Conservation (phyloP, 2,329 filamentous ascomycete species). For the Chrysoporthe austroafricana region DNA sequence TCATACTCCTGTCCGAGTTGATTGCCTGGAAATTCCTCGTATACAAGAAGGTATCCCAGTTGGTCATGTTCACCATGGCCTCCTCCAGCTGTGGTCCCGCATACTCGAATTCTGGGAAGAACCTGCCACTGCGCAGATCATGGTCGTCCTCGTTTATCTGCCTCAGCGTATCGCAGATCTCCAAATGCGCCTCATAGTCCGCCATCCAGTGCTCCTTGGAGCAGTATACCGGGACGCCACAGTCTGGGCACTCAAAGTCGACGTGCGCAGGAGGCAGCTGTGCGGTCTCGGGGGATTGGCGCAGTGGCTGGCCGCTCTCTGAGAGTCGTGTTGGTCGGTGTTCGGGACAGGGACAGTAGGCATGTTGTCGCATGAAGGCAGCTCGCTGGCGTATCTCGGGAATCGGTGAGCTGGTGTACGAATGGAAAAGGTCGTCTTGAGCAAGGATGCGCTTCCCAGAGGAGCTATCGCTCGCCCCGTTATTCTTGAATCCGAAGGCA, state of each 20-base stretch:
- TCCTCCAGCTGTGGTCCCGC: slow-evolving; percentile 90
- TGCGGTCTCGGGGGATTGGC: slow-evolving; percentile 54
- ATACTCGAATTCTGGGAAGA: slow-evolving; percentile 93
- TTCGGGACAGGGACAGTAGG: slow-evolving; percentile 88
- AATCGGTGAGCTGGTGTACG: slow-evolving; percentile 86
- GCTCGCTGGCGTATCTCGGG: slow-evolving; percentile 86
- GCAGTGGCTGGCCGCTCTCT: slow-evolving; percentile 64
- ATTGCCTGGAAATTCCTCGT: slow-evolving; percentile 89
- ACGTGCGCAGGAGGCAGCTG: slow-evolving; percentile 76
- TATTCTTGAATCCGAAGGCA: slow-evolving; percentile 15
- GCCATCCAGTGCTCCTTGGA: slow-evolving; percentile 94
- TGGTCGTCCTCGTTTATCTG: slow-evolving; percentile 99
- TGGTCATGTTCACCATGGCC: slow-evolving; percentile 93
- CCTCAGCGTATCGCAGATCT: slow-evolving; percentile 87
- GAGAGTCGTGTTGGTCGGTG: slow-evolving; percentile 77
- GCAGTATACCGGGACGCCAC: slow-evolving; percentile 91
- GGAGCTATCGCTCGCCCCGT: background rate
- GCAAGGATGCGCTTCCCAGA: slow-evolving; percentile 50
- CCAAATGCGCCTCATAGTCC: slow-evolving; percentile 89
- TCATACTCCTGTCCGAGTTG: slow-evolving; percentile 86
- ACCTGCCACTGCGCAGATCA: slow-evolving; percentile 84
- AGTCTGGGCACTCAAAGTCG: slow-evolving; percentile 93
- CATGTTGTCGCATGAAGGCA: slow-evolving; percentile 89
- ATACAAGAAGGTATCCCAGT: slow-evolving; percentile 97
- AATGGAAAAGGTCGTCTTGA: slow-evolving; percentile 88